Evolutionary conservation across 805 yeast genomes (phyloP).

Genomic region (Teunomyces aglyptinius): DNA sequence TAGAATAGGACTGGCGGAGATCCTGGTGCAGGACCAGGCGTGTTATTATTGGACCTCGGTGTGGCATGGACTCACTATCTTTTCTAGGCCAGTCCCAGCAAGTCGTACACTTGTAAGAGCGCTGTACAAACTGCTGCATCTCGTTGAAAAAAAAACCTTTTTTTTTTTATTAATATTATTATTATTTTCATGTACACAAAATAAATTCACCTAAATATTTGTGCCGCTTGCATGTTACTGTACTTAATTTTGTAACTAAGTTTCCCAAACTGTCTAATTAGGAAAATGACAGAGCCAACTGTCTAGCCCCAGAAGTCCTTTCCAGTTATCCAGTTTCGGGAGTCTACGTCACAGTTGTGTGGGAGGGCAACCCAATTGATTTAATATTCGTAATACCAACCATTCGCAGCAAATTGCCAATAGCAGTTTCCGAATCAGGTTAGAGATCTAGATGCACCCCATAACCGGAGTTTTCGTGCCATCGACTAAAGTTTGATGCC

Average conservation of each 20-base stretch:
- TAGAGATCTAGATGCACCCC: conserved; percentile 1
- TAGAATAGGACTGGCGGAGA: too few species aligned
- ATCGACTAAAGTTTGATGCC: not conserved
- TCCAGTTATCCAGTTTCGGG: too few species aligned
- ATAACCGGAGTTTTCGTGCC: not conserved
- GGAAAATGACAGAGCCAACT: not conserved
- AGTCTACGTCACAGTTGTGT: too few species aligned
- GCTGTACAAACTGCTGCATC: not conserved
- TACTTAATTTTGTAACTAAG: not conserved
- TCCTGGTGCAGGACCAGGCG: not conserved
- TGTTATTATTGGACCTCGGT: not conserved
- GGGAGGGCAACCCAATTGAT: not conserved
- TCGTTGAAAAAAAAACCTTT: not conserved
- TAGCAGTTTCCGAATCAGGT: not conserved
- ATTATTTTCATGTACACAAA: not conserved
- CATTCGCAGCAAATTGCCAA: not conserved
- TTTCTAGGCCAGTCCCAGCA: not conserved
- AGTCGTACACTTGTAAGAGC: not conserved
- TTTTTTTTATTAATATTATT: not conserved
- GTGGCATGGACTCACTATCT: not conserved
- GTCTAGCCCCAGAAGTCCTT: not conserved
- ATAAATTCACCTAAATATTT: not conserved
- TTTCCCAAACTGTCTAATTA: not conserved
- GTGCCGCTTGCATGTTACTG: conserved; percentile 1
- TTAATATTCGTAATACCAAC: not conserved